Evolutionary conservation across 2,329 filamentous ascomycete species (phyloP).

Genomic region (Phaeomoniella chlamydospora): DNA sequence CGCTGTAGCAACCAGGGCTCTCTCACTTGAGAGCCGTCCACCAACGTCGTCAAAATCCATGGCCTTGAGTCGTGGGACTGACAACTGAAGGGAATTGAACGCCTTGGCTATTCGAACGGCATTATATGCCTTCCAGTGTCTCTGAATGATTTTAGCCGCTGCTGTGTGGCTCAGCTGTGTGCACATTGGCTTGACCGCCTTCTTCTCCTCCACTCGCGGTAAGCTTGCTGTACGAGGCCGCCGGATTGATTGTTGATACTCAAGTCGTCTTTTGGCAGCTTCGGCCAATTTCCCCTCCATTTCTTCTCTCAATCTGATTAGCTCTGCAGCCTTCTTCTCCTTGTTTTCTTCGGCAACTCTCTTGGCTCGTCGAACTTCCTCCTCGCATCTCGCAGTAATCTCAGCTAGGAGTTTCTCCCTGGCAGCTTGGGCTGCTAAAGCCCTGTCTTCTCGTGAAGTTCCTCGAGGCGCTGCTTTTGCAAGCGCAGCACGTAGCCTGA

Average conservation of each 20-base stretch:
- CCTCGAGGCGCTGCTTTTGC: conserved; percentile 44
- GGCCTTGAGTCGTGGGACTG: conserved; percentile 34
- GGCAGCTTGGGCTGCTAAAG: conserved; percentile 47
- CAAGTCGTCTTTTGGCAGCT: conserved; percentile 40
- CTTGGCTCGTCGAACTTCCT: conserved; percentile 51
- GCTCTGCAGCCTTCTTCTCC: conserved; percentile 47
- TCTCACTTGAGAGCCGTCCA: conserved; percentile 36
- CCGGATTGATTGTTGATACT: conserved; percentile 31
- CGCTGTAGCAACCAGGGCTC: conserved; percentile 37
- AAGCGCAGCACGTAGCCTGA: conserved; percentile 46
- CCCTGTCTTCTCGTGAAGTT: conserved; percentile 46
- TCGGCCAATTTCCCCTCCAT: conserved; percentile 53
- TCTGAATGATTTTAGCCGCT: conserved; percentile 43
- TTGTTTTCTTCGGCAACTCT: conserved; percentile 52
- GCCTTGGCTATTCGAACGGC: conserved; percentile 33
- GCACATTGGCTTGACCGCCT: conserved; percentile 17
- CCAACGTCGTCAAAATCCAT: conserved; percentile 47
- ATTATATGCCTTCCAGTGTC: conserved; percentile 38
- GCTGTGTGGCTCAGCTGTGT: conserved; percentile 31
- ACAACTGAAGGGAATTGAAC: conserved; percentile 37
- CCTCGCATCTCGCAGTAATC: conserved; percentile 50
- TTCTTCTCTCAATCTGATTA: conserved; percentile 41
- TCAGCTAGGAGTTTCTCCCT: conserved; percentile 50
- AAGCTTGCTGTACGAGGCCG: conserved; percentile 37
- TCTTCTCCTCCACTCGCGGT: conserved; percentile 28